Conservation (phyloP, 140 eudicot genomes). For the Bidens hawaiensis region DNA sequence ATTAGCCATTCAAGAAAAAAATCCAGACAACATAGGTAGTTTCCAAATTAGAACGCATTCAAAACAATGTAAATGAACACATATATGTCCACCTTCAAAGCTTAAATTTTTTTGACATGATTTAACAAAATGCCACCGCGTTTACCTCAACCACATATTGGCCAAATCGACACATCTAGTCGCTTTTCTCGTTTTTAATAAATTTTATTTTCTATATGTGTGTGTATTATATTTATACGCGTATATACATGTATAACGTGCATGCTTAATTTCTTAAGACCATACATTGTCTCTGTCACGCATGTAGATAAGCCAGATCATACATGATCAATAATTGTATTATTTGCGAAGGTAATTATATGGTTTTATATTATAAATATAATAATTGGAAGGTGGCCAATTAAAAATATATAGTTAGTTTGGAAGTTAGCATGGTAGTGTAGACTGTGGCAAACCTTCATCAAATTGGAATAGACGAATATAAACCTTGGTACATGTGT, state of each 20-base stretch:
- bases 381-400: constrained; percentile 18
- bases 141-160: no score
- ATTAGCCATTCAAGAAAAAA: no score
- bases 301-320: constrained; percentile 3
- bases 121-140: not conserved
- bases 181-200: not conserved
- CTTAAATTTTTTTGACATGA: not conserved
- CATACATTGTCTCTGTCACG: not conserved
- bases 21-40: no score
- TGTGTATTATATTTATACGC: no score
- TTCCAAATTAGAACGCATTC: not conserved
- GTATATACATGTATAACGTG: not conserved
- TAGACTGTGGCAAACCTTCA: constrained; percentile 37
- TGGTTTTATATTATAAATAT: constrained; percentile 3
- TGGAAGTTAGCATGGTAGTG: constrained; percentile 28
- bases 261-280: not conserved
- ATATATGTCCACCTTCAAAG: not conserved
- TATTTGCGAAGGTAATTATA: constrained; percentile 21
- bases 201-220: no score
- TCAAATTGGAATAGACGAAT: constrained; percentile 11
- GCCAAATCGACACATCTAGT: not conserved
- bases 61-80: not conserved
- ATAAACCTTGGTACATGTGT: constrained; percentile 17
- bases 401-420: constrained; percentile 24
- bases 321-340: constrained; percentile 20